Evolutionary conservation across 2,329 filamentous ascomycete genomes (phyloP).

Genomic region (Grosmannia huntii): DNA sequence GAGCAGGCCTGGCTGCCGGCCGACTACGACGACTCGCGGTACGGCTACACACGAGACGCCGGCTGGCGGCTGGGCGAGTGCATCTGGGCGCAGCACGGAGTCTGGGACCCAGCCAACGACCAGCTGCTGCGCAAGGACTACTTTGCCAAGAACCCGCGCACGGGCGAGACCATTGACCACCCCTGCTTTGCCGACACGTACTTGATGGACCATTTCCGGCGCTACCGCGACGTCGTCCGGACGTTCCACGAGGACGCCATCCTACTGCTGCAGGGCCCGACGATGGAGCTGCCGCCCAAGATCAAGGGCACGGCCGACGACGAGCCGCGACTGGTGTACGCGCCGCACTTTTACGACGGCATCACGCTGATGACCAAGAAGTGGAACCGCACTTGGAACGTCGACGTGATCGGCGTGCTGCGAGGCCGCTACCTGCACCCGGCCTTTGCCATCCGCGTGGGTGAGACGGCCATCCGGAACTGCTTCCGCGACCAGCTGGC

Average conservation of each 20-base stretch:
- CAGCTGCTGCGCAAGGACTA: conserved; percentile 73
- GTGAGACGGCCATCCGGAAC: conserved; percentile 87
- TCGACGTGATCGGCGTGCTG: conserved; percentile 86
- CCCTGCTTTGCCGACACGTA: conserved; percentile 82
- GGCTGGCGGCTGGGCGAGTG: conserved; percentile 91
- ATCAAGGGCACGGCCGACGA: conserved; percentile 84
- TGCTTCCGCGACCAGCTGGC: conserved; percentile 81
- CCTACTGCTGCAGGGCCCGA: conserved; percentile 82
- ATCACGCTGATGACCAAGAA: conserved; percentile 96
- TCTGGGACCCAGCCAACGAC: conserved; percentile 79
- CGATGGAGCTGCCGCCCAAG: conserved; percentile 77
- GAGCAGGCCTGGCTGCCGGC: conserved; percentile 70
- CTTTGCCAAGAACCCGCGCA: conserved; percentile 66
- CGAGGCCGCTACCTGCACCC: conserved; percentile 80
- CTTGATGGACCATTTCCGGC: conserved; percentile 76
- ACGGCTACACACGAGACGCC: conserved; percentile 80
- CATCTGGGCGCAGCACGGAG: conserved; percentile 89
- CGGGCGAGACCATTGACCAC: conserved; percentile 63
- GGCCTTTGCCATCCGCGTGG: conserved; percentile 83
- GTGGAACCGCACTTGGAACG: conserved; percentile 96
- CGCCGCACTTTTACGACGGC: conserved; percentile 93
- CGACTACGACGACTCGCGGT: conserved; percentile 75
- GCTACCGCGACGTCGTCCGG: conserved; percentile 63
- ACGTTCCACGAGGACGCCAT: conserved; percentile 67
- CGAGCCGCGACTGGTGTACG: conserved; percentile 80